Conservation (phyloP, 306 rosid genomes). For the Lathyrus sativus region DNA sequence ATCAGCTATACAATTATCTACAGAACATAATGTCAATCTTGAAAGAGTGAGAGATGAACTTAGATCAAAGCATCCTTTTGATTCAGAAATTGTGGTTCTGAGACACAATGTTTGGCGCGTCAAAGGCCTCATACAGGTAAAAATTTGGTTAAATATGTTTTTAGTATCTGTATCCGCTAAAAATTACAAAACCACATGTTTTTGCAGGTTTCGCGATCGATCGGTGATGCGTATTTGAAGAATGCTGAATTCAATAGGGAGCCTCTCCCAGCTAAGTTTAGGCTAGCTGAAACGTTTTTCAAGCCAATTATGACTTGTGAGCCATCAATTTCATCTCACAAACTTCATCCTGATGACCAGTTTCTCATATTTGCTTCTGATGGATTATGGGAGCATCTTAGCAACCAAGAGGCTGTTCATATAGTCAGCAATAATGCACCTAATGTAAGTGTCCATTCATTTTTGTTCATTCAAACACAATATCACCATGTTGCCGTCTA, state of each 20-base stretch:
- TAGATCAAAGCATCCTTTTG: conserved; percentile 64
- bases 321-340: conserved; percentile 68
- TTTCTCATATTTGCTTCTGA: conserved; percentile 92
- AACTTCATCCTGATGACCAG: conserved; percentile 69
- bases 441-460: conserved; percentile 51
- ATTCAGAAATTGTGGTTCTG: conserved; percentile 71
- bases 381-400: conserved; percentile 95
- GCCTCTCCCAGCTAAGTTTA: conserved; percentile 65
- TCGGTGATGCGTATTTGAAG: conserved; percentile 90
- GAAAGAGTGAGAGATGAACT: conserved; percentile 79
- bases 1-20: conserved; percentile 69
- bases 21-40: conserved; percentile 82
- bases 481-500: not conserved
- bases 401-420: conserved; percentile 79
- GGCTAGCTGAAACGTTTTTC: conserved; percentile 70
- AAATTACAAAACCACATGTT: not conserved
- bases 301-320: conserved; percentile 77
- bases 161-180: not conserved
- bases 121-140: conserved; percentile 94
- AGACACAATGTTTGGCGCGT: conserved; percentile 90
- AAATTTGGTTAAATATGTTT: not conserved
- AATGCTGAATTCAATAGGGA: conserved; percentile 78
- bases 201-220: conserved; percentile 77
- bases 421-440: conserved; percentile 70
- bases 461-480: not conserved